These are phyloP conservation scores for Hygrocybe coccinea DNA, from an alignment of 768 basidiomycete genomes.

Conservation along the genomic window DNA sequence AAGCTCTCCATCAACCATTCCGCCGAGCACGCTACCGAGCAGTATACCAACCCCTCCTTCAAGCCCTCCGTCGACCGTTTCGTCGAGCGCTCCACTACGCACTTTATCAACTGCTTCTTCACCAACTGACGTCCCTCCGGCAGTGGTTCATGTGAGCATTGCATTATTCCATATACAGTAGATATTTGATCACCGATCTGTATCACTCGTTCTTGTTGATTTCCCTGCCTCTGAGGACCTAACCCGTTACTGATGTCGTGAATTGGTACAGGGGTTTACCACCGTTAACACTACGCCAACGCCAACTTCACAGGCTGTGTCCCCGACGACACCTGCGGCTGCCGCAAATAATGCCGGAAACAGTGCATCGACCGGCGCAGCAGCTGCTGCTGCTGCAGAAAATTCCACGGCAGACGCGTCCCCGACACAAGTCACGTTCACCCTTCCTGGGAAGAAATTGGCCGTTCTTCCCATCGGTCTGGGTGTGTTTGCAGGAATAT, in stretches of 20 bases:
- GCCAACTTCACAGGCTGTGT: too few species aligned
- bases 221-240: not conserved
- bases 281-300: slow-evolving; percentile 10
- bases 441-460: slow-evolving; percentile 66
- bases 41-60: too few species aligned
- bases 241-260: slow-evolving; percentile 6
- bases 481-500: slow-evolving; percentile 80
- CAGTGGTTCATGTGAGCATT: not conserved
- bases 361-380: slow-evolving; percentile 13
- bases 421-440: slow-evolving; percentile 43
- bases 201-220: not conserved
- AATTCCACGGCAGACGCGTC: slow-evolving; percentile 31
- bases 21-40: too few species aligned
- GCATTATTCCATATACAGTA: too few species aligned
- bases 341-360: slow-evolving; percentile 1
- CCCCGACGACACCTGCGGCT: slow-evolving; percentile 1
- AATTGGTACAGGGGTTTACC: slow-evolving; percentile 5
- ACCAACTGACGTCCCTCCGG: too few species aligned
- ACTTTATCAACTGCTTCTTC: too few species aligned
- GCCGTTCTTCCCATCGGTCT: slow-evolving; percentile 79
- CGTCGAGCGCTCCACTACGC: too few species aligned
- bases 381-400: slow-evolving; percentile 26
- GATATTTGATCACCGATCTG: not conserved
- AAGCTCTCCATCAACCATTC: too few species aligned
- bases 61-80: too few species aligned